Conservation (phyloP, 164 flowering plant species). For the Annona squamosa region DNA sequence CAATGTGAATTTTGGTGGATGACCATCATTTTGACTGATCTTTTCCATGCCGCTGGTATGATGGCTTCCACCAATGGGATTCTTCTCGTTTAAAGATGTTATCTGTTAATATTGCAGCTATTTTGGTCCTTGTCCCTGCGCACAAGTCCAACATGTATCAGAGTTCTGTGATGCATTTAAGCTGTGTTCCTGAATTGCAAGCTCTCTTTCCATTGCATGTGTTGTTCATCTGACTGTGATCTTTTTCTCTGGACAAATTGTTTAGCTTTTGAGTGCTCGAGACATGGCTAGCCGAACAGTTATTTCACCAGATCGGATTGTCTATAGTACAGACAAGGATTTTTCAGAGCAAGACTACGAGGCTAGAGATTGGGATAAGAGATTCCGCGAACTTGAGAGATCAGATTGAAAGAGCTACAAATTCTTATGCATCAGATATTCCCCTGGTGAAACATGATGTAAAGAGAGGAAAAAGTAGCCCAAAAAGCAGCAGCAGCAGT, state of each 20-base stretch:
- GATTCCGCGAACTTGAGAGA: conserved; percentile 64
- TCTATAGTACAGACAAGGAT: conserved; percentile 83
- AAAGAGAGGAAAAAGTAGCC: neutral
- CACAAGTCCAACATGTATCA: neutral
- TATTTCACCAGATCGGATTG: conserved; percentile 73
- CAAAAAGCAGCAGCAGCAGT: neutral
- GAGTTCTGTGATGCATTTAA: neutral
- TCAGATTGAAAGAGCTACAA: conserved; percentile 24
- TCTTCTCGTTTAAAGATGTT: neutral
- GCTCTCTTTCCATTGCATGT: neutral
- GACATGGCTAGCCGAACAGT: conserved; percentile 86
- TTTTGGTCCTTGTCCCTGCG: neutral
- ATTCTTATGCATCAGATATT: neutral
- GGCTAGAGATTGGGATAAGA: conserved; percentile 70
- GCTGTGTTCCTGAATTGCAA: neutral
- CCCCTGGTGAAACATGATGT: neutral
- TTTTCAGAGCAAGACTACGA: conserved; percentile 76
- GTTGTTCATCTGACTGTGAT: neutral
- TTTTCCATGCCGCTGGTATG: neutral
- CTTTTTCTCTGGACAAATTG: neutral
- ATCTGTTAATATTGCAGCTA: neutral
- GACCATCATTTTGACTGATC: no score
- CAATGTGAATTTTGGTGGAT: no score
- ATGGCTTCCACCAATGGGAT: neutral
- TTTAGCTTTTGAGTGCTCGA: conserved; percentile 86